Evolutionary conservation across 164 flowering plant species (phyloP), one percentile per base, ranked within the genome.

Genomic region (Sedum album): DNA sequence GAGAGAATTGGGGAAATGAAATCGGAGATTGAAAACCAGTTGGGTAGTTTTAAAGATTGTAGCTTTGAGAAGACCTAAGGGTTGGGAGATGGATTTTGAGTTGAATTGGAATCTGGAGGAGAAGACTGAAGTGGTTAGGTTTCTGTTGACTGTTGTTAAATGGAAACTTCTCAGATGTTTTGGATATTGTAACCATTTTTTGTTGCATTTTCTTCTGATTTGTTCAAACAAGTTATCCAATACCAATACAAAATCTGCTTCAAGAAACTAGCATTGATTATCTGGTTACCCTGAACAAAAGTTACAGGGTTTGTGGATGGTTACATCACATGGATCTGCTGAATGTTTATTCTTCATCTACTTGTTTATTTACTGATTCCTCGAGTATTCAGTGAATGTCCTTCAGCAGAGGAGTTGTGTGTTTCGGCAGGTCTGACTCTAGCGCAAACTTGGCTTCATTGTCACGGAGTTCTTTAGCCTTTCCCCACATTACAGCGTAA

Each of bases 401-500:
- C n/a, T 35, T 62, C 33, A 66, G 20, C 13, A 74, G 70, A 70
- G 70, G 70, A 35, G 73, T 13, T 46, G 17, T 46, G 51, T 13
- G 51, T 38, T 38, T 38, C 25, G 64, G 60, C 38, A 65, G 33
- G 36, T 36, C 41, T 38, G 41, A 38, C 10, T 38, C 66, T 38
- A 66, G 25, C n/a, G 26, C 49, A 42, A 5, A 39, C 31, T 31
- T 49, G 66, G 26, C 73, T 61, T 30, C 67, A 28, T 73, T 28
- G 14, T 11, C 4, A 6, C 31, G 41, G 26, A 66, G 23, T 36
- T 76, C 82, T 57, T 77, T 72, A 7, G 65, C 65, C 65, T 73
- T 71, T 31, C 77, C 79, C 79, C 80, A 80, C 31, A 74, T 73
- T 48, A 71, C 76, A 46, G 67, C 38, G 41, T 79, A 79, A 31